Evolutionary conservation across 768 basidiomycete genomes (phyloP).

Genomic region (Russula abietina): DNA sequence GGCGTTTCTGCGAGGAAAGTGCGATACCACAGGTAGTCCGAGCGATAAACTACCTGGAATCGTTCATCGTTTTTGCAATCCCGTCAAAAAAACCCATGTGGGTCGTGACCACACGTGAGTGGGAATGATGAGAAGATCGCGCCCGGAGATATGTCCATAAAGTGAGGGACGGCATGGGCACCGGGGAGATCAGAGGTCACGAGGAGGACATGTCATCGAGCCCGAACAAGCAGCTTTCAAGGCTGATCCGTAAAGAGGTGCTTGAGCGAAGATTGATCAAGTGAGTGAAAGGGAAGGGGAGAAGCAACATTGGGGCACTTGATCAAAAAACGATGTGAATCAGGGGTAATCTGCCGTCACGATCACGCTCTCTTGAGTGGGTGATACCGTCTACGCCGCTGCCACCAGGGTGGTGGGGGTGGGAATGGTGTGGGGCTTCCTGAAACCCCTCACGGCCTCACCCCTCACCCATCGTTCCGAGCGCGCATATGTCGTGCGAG

Average conservation of each 20-base stretch:
- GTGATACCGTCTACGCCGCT: not conserved
- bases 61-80: conserved; percentile 2
- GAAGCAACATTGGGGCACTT: not conserved
- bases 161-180: conserved; percentile 2
- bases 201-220: conserved; percentile 2
- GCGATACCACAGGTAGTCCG: not conserved
- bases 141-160: conserved; percentile 10
- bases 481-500: not conserved
- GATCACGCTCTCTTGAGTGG: not conserved
- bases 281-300: not conserved
- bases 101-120: not conserved
- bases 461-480: not conserved
- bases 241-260: conserved; percentile 3
- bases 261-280: conserved; percentile 1
- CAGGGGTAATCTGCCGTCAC: conserved; percentile 12
- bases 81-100: not conserved
- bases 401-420: not conserved
- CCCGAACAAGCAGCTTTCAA: not conserved
- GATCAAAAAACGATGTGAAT: conserved; percentile 7
- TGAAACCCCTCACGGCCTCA: not conserved
- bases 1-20: not conserved
- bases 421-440: not conserved
- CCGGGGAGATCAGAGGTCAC: not conserved
- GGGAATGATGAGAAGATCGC: not conserved
- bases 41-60: not conserved